Evolutionary conservation across 306 rosid species (phyloP).

Genomic region (Argentina anserina): DNA sequence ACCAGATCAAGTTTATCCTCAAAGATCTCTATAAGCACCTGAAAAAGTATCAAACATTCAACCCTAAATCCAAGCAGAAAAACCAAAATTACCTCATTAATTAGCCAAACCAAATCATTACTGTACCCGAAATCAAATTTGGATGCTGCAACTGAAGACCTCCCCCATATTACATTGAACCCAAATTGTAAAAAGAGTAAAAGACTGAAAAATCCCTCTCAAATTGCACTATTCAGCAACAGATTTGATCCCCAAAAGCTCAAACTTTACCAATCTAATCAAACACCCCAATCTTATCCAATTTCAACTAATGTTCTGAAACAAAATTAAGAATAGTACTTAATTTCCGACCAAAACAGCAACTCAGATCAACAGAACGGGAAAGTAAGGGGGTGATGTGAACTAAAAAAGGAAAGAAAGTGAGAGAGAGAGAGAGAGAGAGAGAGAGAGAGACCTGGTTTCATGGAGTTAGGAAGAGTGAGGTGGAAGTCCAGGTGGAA

Average conservation of each 20-base stretch:
- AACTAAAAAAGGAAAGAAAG: not conserved
- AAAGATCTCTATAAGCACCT: constrained; percentile 29
- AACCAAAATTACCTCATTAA: not conserved
- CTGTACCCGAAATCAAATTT: not conserved
- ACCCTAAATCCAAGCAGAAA: not conserved
- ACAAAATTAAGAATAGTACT: not conserved
- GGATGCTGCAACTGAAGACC: not conserved
- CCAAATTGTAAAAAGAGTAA: not conserved
- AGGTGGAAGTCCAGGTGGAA: constrained; percentile 82
- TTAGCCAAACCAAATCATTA: not conserved
- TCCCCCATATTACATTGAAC: not conserved
- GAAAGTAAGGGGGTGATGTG: constrained; percentile 2
- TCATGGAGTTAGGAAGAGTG: constrained; percentile 49
- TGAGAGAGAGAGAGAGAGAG: constrained; percentile 10
- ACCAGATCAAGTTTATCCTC: constrained; percentile 18
- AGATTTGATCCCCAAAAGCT: not conserved
- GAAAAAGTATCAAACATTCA: constrained; percentile 1
- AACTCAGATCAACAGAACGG: not conserved
- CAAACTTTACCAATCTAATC: not conserved
- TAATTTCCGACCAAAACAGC: too few species aligned
- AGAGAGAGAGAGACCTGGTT: constrained; percentile 52
- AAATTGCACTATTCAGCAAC: not conserved
- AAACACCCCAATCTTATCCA: not conserved
- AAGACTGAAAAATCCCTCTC: not conserved
- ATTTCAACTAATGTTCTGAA: not conserved